Percentiles rank a stretch among this genome's conserved stretches.
These are phyloP conservation scores for Cutaneotrichosporon dermatis DNA, from an alignment of 1,284 basidiomycete genomes.

Conservation along the genomic window DNA sequence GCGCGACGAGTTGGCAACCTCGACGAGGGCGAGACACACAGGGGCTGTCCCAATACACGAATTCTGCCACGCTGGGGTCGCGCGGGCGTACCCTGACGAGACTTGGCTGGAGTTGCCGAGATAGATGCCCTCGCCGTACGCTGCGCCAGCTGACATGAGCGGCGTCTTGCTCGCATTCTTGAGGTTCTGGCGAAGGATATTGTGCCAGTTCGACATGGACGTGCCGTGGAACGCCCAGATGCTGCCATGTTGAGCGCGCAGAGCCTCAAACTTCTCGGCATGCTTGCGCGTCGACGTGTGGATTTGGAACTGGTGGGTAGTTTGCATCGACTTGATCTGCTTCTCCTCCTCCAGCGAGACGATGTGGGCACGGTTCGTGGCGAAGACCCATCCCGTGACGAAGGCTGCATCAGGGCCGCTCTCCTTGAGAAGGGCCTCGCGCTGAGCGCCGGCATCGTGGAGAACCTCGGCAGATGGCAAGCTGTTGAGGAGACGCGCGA, in stretches of 20 bases:
- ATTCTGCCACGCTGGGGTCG: neutral
- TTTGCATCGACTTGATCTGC: slow-evolving; percentile 4
- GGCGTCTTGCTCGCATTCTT: slow-evolving; percentile 10
- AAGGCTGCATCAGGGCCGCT: neutral
- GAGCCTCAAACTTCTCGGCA: slow-evolving; percentile 8
- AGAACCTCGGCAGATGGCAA: neutral
- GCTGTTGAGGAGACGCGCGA: neutral
- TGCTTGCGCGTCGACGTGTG: slow-evolving; percentile 14
- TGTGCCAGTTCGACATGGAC: slow-evolving; percentile 13
- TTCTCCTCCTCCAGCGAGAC: neutral
- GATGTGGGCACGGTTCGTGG: slow-evolving; percentile 15
- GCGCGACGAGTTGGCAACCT: slow-evolving; percentile 13
- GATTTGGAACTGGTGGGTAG: slow-evolving; percentile 11
- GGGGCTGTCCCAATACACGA: neutral
- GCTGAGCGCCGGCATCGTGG: neutral
- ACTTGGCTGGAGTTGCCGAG: neutral
- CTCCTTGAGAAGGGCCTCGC: neutral
- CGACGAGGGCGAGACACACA: slow-evolving; percentile 6
- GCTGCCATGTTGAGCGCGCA: slow-evolving; percentile 6
- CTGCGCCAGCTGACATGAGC: slow-evolving; percentile 7
- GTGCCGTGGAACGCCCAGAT: slow-evolving; percentile 12
- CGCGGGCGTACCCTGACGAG: neutral
- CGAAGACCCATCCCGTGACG: slow-evolving; percentile 10
- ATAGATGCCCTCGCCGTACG: slow-evolving; percentile 11
- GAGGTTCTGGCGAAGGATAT: slow-evolving; percentile 16